Base-by-base conservation (phyloP, 441 rosid species). In the Populus tomentosa region DNA sequence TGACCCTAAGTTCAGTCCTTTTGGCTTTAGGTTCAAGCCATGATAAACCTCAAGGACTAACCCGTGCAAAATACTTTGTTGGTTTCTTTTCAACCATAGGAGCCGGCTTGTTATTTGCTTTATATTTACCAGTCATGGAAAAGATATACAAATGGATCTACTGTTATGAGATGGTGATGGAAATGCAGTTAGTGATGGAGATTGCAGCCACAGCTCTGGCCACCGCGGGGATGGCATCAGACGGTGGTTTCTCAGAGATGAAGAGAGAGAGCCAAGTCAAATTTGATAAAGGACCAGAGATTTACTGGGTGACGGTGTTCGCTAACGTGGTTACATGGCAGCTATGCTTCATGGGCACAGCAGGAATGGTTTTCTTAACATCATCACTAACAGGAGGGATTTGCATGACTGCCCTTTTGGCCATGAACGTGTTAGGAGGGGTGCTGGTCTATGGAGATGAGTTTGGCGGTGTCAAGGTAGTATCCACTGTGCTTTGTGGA, bases 151-250 rank as follows among this genome's bases (percentile, higher is more conserved):
- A 80, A 79, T 84, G 80, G 35, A 91, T 91, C 1, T 77, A 87
- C 46, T 85, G 91, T 66, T 93, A 89, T 69, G 70, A 83, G 6
- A 87, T 90, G 98, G 96, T 93, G 63, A 84, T 93, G 86, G 98
- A 95, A 83, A 86, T 92, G 89, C 98, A 93, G 67, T n/a, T 91
- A 11, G 75, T 95, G 13, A 93, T 95, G 97, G 97, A 95, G 78
- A 36, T 84, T 0, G 76, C 90, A 0, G 97, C 98, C 20, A 92
- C 97, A 28, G 83, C 70, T 1, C 78, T 95, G n/a, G 97, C 97
- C 5, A 81, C 82, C 6, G 84, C 75, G 1, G 98, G 99, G 71
- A 92, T 93, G 96, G 87, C 79, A 6, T 77, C 71, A 0, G 88
- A 79, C 83, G 90, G 95, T 0, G 97, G 97, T 10, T 87, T 87